phyloP scores from a whole-genome alignment of 257 asterid genomes.

The Parsonsia alboflavescens region DNA sequence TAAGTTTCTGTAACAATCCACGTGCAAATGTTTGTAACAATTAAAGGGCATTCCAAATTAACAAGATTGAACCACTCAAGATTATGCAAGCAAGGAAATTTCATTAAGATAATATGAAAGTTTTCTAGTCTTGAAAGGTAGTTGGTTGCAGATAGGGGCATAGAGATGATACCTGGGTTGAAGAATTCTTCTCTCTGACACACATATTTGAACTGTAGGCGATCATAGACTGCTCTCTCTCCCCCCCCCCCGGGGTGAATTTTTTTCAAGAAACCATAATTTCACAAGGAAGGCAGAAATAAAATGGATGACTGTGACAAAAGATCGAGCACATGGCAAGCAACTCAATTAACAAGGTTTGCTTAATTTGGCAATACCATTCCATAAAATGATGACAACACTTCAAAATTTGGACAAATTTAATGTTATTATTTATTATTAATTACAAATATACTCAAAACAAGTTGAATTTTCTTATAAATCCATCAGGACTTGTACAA shows the following conservation, averaged over 20 bases:
- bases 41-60: neutral
- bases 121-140: neutral
- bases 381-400: no score
- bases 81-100: neutral
- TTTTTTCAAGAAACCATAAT: neutral
- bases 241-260: no score
- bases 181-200: no score
- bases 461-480: no score
- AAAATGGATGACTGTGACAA: neutral
- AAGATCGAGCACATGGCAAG: neutral
- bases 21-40: slow-evolving; percentile 1
- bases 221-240: no score
- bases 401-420: no score
- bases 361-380: neutral
- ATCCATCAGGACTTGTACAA: no score
- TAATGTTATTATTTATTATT: no score
- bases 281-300: no score
- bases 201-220: no score
- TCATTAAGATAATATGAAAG: neutral
- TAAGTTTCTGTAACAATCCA: neutral
- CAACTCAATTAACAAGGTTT: neutral
- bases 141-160: neutral
- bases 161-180: neutral
- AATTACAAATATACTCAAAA: no score
- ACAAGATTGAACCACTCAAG: neutral